Evolutionary conservation across 345 rosid species (phyloP), one percentile per base, ranked within the genome.

Genomic region (Acer negundo): DNA sequence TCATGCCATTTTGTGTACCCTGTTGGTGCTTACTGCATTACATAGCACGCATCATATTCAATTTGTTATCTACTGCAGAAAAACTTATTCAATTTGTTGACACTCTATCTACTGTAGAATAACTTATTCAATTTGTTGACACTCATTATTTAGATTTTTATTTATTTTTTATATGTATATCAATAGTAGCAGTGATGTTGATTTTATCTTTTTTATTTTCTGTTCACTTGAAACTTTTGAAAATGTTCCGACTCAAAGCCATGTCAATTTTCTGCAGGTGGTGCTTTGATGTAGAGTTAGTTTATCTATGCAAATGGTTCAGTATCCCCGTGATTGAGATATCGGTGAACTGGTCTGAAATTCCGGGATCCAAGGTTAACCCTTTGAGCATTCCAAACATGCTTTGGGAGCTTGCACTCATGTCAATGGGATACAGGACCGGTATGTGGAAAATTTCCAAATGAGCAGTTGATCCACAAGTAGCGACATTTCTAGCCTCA

Each of bases 201-300:
- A 28, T 62, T 61, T 15, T 53, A 61, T 40, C 11, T 42, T 49
- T 61, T 10, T 68, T 17, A 23, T 44, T 40, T 49, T 3, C 19
- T 40, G 24, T 62, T 61, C 4, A 24, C 56, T 35, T 4, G 20
- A 12, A 73, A 70, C 1, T 40, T 61, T 64, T 64, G 61, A 63
- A 58, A 56, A 40, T 40, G 12, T 17, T 26, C 26, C 3, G 69
- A 72, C 65, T 26, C 6, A 5, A 24, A 20, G 17, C 16, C 13
- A 66, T 15, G 22, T 8, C 38, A 47, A 75, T n/a, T 26, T 77
- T 70, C 11, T 73, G 84, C 92, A 96, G 99, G 88, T 96, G 99
- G 99, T 96, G 99, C 83, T 96, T 96, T 38, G 99, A 96, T 79
- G 99, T 96, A 10, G 99, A 96, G 87, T 20, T 96, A 77, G 97